Evolutionary conservation across 2,329 filamentous ascomycete species (phyloP).

Genomic region (Bipolaris sorokiniana): DNA sequence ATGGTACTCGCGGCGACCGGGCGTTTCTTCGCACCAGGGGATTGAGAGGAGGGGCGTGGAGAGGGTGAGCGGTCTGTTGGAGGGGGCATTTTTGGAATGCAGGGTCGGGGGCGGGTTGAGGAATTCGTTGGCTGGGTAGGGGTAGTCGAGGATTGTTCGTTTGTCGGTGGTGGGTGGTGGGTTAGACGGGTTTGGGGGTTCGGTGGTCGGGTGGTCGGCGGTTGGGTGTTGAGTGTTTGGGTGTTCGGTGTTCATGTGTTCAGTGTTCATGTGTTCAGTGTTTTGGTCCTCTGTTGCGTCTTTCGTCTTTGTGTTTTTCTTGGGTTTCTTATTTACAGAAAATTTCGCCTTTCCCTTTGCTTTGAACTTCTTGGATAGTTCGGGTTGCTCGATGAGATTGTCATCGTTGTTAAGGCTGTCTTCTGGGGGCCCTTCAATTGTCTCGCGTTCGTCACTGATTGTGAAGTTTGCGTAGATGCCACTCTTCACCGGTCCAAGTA

Average conservation of each 20-base stretch:
- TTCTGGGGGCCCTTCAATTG: neutral
- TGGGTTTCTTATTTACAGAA: too few relatives aligned
- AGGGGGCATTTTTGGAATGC: too few relatives aligned
- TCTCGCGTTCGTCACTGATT: slow-evolving; percentile 6
- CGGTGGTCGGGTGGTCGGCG: too few relatives aligned
- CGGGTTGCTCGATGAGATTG: neutral
- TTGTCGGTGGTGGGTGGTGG: neutral
- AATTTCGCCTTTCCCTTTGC: too few relatives aligned
- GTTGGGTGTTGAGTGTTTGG: too few relatives aligned
- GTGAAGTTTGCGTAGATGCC: neutral
- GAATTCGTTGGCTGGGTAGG: neutral
- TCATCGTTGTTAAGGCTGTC: neutral
- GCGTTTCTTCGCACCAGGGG: slow-evolving; percentile 7
- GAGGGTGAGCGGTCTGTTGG: too few relatives aligned
- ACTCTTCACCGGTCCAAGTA: slow-evolving; percentile 4
- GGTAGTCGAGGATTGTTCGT: neutral
- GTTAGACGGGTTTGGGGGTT: neutral
- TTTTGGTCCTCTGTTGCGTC: too few relatives aligned
- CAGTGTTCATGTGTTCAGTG: too few relatives aligned
- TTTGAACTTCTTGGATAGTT: too few relatives aligned
- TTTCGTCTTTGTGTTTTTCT: too few relatives aligned
- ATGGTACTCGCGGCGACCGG: slow-evolving; percentile 18
- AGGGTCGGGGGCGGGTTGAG: too few relatives aligned
- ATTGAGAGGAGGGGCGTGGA: neutral
- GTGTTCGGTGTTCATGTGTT: too few relatives aligned